A percentile compares a stretch with the other conserved stretches of the same genome.
Conservation (phyloP, 192 early-diverging fungal species). For the Coemansia biformis region DNA sequence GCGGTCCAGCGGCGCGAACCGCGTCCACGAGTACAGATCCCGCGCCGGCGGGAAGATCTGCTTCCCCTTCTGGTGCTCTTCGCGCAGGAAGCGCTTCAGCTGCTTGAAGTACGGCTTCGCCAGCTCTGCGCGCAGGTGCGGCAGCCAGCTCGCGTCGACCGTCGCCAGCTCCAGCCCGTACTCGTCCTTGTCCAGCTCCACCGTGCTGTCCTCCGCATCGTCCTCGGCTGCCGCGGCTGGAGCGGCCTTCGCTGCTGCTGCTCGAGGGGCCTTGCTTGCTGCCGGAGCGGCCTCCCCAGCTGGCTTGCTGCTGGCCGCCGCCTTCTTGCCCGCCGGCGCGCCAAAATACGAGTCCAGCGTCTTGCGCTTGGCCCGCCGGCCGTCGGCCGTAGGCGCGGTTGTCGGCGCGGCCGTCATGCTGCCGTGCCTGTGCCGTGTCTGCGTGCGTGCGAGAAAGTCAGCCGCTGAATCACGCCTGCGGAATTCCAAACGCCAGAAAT, state of each 20-base stretch:
- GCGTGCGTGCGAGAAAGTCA: no score
- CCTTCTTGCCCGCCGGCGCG: no score
- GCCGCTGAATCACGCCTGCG: no score
- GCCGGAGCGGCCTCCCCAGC: no score
- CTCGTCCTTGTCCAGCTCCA: constrained; percentile 3
- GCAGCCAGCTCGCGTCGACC: constrained; percentile 71
- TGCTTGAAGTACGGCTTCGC: constrained; percentile 51
- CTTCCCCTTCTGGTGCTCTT: constrained; percentile 51
- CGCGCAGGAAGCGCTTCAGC: constrained; percentile 66
- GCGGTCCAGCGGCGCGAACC: constrained; percentile 58
- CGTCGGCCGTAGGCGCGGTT: neutral
- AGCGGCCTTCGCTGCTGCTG: neutral
- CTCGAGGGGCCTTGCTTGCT: neutral
- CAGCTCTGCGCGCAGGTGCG: constrained; percentile 55
- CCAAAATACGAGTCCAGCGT: constrained; percentile 39
- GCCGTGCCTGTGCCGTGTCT: no score
- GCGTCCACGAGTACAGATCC: constrained; percentile 82
- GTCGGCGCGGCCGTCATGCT: neutral
- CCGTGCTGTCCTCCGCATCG: neutral
- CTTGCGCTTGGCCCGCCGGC: constrained; percentile 19
- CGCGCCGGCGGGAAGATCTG: constrained; percentile 66
- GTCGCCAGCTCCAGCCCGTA: constrained; percentile 58
- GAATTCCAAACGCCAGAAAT: no score
- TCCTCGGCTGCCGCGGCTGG: neutral
- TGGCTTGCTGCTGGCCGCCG: neutral